phyloP scores from a whole-genome alignment of 2,329 filamentous ascomycete genomes.

The Chaetomiaceae sp. region DNA sequence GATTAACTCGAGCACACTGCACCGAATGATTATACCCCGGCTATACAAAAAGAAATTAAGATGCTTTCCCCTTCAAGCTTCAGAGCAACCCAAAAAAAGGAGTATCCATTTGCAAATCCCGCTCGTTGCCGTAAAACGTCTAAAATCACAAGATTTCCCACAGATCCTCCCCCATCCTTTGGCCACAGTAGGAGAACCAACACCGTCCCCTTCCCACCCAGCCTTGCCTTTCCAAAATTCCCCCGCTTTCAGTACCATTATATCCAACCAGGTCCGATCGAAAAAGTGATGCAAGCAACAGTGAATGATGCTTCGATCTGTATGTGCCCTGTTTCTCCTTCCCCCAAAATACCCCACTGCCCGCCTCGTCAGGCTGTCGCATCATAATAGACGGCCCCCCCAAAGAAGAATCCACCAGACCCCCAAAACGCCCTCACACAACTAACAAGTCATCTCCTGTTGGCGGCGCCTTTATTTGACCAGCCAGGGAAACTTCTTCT shows the following conservation, averaged over 20 bases:
- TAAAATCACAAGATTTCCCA: background rate
- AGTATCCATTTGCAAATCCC: background rate
- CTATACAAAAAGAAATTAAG: no score
- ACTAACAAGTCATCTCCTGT: background rate
- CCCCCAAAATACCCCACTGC: no score
- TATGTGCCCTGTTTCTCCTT: background rate
- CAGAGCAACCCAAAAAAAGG: no score
- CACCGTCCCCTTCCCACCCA: background rate
- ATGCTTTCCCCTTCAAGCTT: no score
- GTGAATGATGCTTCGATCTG: background rate
- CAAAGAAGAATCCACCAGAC: background rate
- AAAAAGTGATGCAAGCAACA: background rate
- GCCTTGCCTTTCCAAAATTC: background rate
- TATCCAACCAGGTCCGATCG: background rate
- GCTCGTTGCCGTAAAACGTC: constrained; percentile 11
- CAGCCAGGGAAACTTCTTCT: constrained; percentile 66
- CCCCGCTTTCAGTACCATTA: constrained; percentile 3
- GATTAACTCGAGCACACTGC: no score
- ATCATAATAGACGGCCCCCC: no score
- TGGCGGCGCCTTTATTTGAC: constrained; percentile 37
- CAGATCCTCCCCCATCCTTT: background rate
- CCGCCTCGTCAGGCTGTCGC: no score
- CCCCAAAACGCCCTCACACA: background rate
- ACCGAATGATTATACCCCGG: no score
- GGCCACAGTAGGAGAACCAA: no score